Base-by-base conservation (phyloP, 2,329 filamentous ascomycete genomes). In the Fusarium aywerte region DNA sequence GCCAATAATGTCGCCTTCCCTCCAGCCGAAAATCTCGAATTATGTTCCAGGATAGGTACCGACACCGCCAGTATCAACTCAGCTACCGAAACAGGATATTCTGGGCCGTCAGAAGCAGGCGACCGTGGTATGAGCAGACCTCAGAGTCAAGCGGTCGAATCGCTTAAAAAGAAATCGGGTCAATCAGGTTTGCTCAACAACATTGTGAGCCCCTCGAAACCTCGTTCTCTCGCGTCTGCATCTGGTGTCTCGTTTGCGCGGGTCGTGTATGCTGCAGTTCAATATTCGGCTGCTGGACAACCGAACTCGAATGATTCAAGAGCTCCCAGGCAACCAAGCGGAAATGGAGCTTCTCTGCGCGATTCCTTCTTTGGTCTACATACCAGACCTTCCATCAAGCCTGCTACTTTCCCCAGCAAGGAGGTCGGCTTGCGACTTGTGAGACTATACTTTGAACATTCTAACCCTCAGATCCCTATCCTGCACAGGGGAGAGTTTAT, bases 321-420 rank as follows among this genome's bases (percentile, higher is more conserved):
- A 20, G 62, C 69, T 52, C 51, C 67, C 29, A 73, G 72, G 23
- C 70, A 73, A 23, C 58, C 63, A 1, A 65, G 65, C 42, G 73
- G 70, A 7, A 73, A 85, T 36, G 90, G 89, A 35, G 93, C 92
- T 18, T 93, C 92, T 13, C 96, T 97, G 90, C 87, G 94, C 60
- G 95, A 98, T 78, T 97, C 93, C 0, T 97, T 97, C 83, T 98
- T 98, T 75, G 95, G 95, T n/a, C 82, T 98, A 42, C 93, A 97
- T 72, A 96, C 92, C 4, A 94, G 91, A 72, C 93, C 94, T 3
- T 93, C 89, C 16, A 96, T 97, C 75, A 89, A 92, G 64, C 91
- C 92, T 42, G 94, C 94, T 1, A 85, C 89, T 1, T 97, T 98
- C 71, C 96, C 96, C 0, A 88, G 92, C 65, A 88, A 87, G 66